Evolutionary conservation across 1,139 yeast species (phyloP).

Genomic region (Kodamaea sp.): DNA sequence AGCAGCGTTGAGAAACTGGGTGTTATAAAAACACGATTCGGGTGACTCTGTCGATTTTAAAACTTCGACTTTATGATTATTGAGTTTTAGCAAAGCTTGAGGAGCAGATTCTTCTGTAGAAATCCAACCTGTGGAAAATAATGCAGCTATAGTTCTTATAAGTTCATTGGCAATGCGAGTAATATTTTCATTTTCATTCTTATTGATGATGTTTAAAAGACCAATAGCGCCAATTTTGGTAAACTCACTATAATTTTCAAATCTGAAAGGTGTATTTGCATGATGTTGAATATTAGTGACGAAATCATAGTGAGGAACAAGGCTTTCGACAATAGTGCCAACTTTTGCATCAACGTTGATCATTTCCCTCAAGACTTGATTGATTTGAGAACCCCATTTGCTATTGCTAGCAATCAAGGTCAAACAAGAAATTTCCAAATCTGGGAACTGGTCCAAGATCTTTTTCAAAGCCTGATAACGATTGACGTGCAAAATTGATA

Average conservation of each 20-base stretch:
- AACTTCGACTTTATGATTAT: neutral
- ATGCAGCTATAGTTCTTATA: neutral
- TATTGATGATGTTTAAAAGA: neutral
- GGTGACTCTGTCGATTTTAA: neutral
- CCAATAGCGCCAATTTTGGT: neutral
- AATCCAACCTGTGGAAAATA: slow-evolving; percentile 1
- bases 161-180: neutral
- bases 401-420: slow-evolving; percentile 14
- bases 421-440: slow-evolving; percentile 23
- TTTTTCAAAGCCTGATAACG: slow-evolving; percentile 23
- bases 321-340: no score
- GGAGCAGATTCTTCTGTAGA: neutral
- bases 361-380: no score
- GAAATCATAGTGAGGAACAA: slow-evolving; percentile 1
- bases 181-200: neutral
- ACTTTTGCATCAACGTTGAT: no score
- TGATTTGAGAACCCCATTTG: no score
- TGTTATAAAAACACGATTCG: no score
- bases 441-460: slow-evolving; percentile 20
- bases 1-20: no score
- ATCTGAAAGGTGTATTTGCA: neutral
- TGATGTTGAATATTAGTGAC: no score
- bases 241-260: slow-evolving; percentile 1
- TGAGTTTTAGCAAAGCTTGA: neutral
- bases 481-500: slow-evolving; percentile 23